Base-by-base conservation (phyloP, 768 basidiomycete genomes). In the Suillus bovinus region DNA sequence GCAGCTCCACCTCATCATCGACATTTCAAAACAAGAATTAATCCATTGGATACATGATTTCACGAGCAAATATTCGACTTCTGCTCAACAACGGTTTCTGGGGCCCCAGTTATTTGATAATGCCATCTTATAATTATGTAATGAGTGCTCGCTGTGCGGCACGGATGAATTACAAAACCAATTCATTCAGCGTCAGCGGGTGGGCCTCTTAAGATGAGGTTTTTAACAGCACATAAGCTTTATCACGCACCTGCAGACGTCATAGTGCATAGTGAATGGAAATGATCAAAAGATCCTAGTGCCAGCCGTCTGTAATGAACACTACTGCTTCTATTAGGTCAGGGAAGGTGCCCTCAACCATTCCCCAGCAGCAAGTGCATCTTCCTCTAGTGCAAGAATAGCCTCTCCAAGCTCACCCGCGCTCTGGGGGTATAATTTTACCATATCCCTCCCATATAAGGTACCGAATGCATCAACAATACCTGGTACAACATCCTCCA, bases 401-500 rank as follows among this genome's bases (percentile, higher is more conserved):
- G 77, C 80, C 49, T 78, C 73, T 36, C 79, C 82, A 47, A 86
- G 71, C 64, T 84, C 81, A 5, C 79, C 81, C 58, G 80, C 80
- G 3, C 76, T 68, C 14, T 72, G 73, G 29, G 79, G 41, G 49
- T 80, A 77, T 66, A 88, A 72, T 38, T 72, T 72, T 41, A 75
- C 71, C 76, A 85, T 77, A 36, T 84, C 77, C 58, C 87, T 80
- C 49, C 77, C 80, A 61, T 83, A 85, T 42, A 76, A 65, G 29
- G 69, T 70, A 36, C 85, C 79, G 67, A 88, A 84, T 20, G 78
- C 76, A 41, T 70, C 63, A 24, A 85, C 74, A 52, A 92, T 64
- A 22, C 78, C 83, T 8, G 77, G 73, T 36, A 89, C 79, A 69
- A 89, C 87, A 5, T 76, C 79, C 54, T 76, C 73, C 8, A 91